Base-by-base conservation (phyloP, 2,329 filamentous ascomycete species). In the Alternaria incomplexa region DNA sequence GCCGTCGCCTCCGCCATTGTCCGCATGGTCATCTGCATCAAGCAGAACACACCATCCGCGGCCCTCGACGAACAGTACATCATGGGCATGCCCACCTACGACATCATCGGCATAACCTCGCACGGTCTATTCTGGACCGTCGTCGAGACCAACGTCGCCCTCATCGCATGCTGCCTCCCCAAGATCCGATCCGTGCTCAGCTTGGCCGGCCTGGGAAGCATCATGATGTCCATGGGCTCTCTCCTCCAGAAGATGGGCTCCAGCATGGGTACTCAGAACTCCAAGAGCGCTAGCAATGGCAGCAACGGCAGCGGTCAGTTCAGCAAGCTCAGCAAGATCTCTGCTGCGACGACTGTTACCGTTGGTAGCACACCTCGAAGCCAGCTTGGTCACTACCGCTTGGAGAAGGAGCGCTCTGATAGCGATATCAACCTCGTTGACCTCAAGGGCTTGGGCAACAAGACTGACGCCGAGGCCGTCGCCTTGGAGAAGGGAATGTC, bases 21-120 rank as follows among this genome's bases (percentile, higher is more conserved):
- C 11, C 58, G 58, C 53, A 61, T 61, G 58, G 58, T 61, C 25
- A 61, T 61, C 32, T 61, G 58, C 11, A 61, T 61, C 53, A 57
- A 61, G 25, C 58, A 61, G 45, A 61, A 61, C 45, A 61, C 58
- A 26, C 58, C 58, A 1, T 57, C 58, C n/a, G 58, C 44, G 10
- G 58, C 53, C 11, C 46, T 57, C 8, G 52, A 51, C 5, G n/a
- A 50, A 46, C 44, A 51, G 26, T 32, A 12, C 53, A 61, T 61
- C 15, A 61, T 61, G 58, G 58, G 58, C 26, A 61, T 61, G 58
- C 58, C 58, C 28, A 57, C 58, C 9, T 61, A 61, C 45, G 58
- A 61, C 13, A 61, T 61, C 53, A 61, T n/a, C 5, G 58, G 58
- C 1, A 61, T 61, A 44, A 61, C 58, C 13, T 61, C 58, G 22